Base-by-base conservation (phyloP, 192 early-diverging fungal species). In the Rhizoclosmatium globosum region DNA sequence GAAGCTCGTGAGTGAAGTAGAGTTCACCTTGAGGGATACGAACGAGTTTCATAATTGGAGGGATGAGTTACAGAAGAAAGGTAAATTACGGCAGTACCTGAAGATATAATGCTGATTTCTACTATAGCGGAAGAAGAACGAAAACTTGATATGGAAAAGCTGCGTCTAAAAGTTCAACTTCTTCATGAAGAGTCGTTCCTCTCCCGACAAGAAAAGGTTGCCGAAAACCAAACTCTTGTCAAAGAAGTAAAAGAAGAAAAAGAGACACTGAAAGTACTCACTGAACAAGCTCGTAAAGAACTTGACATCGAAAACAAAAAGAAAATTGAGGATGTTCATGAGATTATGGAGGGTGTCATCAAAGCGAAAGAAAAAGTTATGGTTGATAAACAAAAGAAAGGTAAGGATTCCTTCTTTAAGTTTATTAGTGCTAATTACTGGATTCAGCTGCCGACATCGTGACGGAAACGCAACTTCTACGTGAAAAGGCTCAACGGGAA, bases 131-230 rank as follows among this genome's bases (percentile, higher is more conserved):
- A 86, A n/a, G 78, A 84, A 62, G 85, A 85, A 43, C 45, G 68
- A 19, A 45, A 67, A 44, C 17, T 86, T 2, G 85, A 88, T 57
- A 44, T 82, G 47, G 86, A 89, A 65, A 77, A 80, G n/a, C 71
- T 83, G 50, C 47, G 81, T 17, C 80, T 90, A 2, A 83, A 88
- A 75, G 82, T 90, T 38, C 86, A 90, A 56, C 79, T 90, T 13
- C 43, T 82, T 4, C 89, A 88, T 60, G 89, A 90, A 84, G 87
- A 90, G 1, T 79, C 85, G 9, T 81, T 79, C 42, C 72, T 79
- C 23, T 85, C 89, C 6, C 82, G 80, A 31, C 78, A 85, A 61
- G 85, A 84, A 13, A 79, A 83, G 44, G 39, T 83, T 3, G 76
- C 78, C 45, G 81, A 86, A 47, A 90, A 90, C 68, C 77, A 80